Conservation (phyloP, 2,329 filamentous ascomycete species). For the Daldinia eschscholtzii region DNA sequence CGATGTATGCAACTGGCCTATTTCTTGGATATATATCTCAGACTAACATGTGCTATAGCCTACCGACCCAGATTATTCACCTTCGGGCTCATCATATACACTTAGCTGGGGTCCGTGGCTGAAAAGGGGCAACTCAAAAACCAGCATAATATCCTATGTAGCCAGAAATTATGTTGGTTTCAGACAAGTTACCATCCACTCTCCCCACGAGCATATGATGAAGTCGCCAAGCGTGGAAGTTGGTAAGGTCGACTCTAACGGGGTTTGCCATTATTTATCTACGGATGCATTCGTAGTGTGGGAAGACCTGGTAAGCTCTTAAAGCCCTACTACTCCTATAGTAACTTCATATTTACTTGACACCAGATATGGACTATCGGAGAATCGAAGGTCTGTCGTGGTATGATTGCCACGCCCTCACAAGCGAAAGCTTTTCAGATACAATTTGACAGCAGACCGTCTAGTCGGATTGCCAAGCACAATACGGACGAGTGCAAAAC, state of each 20-base stretch:
- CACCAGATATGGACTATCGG: slow-evolving; percentile 59
- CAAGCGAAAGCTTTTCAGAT: slow-evolving; percentile 65
- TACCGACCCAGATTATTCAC: slow-evolving; percentile 63
- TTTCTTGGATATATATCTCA: neutral
- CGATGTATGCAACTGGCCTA: slow-evolving; percentile 49
- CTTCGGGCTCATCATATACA: slow-evolving; percentile 63
- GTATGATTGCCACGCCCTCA: slow-evolving; percentile 66
- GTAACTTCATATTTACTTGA: neutral
- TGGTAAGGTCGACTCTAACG: slow-evolving; percentile 58
- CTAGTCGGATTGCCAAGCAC: slow-evolving; percentile 51
- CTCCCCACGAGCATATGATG: slow-evolving; percentile 54
- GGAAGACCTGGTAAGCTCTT: slow-evolving; percentile 62
- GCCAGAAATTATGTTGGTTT: slow-evolving; percentile 68
- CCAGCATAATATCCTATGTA: slow-evolving; percentile 64
- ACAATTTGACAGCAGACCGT: slow-evolving; percentile 52
- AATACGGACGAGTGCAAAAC: slow-evolving; percentile 61
- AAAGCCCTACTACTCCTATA: slow-evolving; percentile 17
- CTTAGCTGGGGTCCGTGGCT: slow-evolving; percentile 69
- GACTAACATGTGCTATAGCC: slow-evolving; percentile 40
- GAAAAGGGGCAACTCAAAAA: slow-evolving; percentile 51
- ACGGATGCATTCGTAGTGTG: slow-evolving; percentile 68
- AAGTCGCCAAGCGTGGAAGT: slow-evolving; percentile 56
- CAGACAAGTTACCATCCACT: slow-evolving; percentile 60
- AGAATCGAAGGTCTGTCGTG: slow-evolving; percentile 60
- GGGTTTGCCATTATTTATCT: slow-evolving; percentile 64